Percentiles rank a stretch among this genome's conserved stretches.
Evolutionary conservation across 371 early-diverging fungal species (phyloP).

Genomic region (Dentiscutata heterogama): DNA sequence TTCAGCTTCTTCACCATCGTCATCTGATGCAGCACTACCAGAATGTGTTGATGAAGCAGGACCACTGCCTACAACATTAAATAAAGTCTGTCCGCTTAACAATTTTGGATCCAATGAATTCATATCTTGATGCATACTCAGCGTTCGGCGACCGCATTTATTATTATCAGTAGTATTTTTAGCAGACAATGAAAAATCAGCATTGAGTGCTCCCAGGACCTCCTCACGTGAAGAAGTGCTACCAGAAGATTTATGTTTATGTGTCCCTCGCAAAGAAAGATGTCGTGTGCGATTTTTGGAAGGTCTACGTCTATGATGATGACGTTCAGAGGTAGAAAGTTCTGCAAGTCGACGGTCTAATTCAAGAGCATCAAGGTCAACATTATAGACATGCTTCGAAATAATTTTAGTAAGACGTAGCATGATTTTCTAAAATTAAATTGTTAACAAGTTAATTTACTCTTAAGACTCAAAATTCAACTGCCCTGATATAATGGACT

Average conservation of each 20-base stretch:
- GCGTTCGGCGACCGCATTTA: constrained; percentile 25
- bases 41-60: constrained; percentile 41
- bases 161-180: not conserved
- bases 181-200: not conserved
- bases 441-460: not conserved
- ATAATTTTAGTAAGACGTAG: constrained; percentile 25
- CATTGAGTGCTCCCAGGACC: not conserved
- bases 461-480: not conserved
- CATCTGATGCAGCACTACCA: constrained; percentile 45
- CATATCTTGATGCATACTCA: constrained; percentile 40
- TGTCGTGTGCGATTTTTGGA: constrained; percentile 37
- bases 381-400: constrained; percentile 37
- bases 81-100: constrained; percentile 26
- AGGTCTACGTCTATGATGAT: constrained; percentile 41
- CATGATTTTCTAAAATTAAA: constrained; percentile 26
- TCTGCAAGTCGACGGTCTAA: constrained; percentile 35
- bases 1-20: constrained; percentile 49
- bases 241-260: constrained; percentile 40
- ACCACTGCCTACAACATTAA: constrained; percentile 43
- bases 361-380: constrained; percentile 43
- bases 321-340: constrained; percentile 18
- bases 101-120: constrained; percentile 17
- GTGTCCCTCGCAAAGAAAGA: constrained; percentile 12
- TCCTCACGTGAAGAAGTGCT: constrained; percentile 46
- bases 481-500: not conserved